These are phyloP conservation scores for Lachnellula subtilissima DNA, from an alignment of 2,329 filamentous ascomycete genomes.

Conservation along the genomic window DNA sequence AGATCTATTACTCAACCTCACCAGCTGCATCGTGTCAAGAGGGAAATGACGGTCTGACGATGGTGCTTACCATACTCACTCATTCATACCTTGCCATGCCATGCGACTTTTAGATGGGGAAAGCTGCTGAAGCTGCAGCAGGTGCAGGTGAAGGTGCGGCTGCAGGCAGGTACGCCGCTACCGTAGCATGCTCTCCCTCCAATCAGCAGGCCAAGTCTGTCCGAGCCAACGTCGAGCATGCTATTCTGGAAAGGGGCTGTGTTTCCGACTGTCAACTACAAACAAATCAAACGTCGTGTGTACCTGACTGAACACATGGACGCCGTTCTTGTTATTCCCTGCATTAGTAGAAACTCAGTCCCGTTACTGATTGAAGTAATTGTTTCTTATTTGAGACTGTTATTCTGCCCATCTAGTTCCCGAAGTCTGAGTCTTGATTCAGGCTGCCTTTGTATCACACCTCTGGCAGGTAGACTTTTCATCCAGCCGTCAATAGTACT, in stretches of 20 bases:
- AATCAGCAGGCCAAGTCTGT: neutral
- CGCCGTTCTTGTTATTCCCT: too few relatives aligned
- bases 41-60: neutral
- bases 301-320: too few relatives aligned
- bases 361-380: neutral
- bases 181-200: neutral
- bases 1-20: too few relatives aligned
- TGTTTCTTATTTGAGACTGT: neutral
- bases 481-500: neutral
- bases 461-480: neutral
- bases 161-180: too few relatives aligned
- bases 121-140: neutral
- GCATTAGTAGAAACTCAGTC: too few relatives aligned
- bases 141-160: neutral
- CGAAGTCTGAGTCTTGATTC: neutral
- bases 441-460: neutral
- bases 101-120: neutral
- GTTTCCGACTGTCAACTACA: neutral
- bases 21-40: too few relatives aligned
- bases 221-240: neutral
- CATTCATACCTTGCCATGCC: neutral
- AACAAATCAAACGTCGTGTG: neutral
- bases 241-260: conserved; percentile 9
- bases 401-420: neutral
- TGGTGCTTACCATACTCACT: neutral